Evolutionary conservation across 2,329 filamentous ascomycete species (phyloP), one percentile per base, ranked within the genome.

Genomic region (Aspergillus terreus): DNA sequence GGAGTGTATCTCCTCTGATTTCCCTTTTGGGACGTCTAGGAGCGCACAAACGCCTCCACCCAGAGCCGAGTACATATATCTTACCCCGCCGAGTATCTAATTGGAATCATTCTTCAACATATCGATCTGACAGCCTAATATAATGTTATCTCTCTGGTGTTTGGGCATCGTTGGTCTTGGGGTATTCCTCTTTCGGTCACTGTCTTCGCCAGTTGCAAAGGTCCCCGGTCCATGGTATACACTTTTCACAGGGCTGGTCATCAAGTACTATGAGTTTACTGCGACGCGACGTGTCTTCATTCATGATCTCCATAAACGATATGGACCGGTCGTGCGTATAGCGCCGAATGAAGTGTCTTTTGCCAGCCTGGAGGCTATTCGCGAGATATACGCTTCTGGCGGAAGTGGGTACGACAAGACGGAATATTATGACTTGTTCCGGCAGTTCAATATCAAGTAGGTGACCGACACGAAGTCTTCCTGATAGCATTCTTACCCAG

Each of bases 391-490:
- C 50, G 57, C 60, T 1, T 64, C 62, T 2, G 66, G 66, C 6
- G 68, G 68, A 0, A 69, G 68, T 46, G 68, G 68, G 1, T 71
- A 70, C 49, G 67, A 71, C 44, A 71, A 70, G 51, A 70, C 69
- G 0, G 65, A 66, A 32, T 65, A 67, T 12, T 71, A 71, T 54
- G 59, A 61, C 30, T 57, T 70, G 4, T 71, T 71, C 46, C 61
- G 55, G 15, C 66, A 69, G 38, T 69, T 68, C 53, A 62, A 59
- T 23, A 60, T 56, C n/a, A 65, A 58, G 63, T 63, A 52, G 12
- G 49, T 42, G 4, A 11, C 27, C 23, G n/a, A n/a, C n/a, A n/a
- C n/a, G n/a, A n/a, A n/a, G n/a, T n/a, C n/a, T n/a, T n/a, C n/a
- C n/a, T n/a, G n/a, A n/a, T n/a, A n/a, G n/a, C n/a, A n/a, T n/a